phyloP scores from a whole-genome alignment of 148 eudicot species.

The Persicaria tinctoria region DNA sequence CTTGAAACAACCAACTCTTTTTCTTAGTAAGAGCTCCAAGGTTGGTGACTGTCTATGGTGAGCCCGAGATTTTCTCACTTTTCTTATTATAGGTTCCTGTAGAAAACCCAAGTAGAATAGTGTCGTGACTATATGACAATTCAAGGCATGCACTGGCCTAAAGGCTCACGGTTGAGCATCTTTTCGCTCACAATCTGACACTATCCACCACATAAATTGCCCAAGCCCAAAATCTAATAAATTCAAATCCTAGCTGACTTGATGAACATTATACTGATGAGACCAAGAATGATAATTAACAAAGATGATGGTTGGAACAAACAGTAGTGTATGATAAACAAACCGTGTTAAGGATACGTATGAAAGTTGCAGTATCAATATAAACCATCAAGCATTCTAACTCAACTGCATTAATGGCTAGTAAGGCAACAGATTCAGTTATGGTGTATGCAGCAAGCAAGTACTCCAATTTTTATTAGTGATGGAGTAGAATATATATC shows the following conservation, averaged over 20 bases:
- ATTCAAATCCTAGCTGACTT: background rate
- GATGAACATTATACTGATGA: background rate
- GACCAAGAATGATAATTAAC: background rate
- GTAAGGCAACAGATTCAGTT: background rate
- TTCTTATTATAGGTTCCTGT: no score
- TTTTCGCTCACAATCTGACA: background rate
- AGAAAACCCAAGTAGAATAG: no score
- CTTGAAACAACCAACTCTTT: no score
- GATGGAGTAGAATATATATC: no score
- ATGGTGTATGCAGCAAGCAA: background rate
- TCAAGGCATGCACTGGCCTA: no score
- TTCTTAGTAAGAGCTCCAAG: no score
- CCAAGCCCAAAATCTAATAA: background rate
- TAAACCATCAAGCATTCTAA: no score
- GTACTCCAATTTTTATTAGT: background rate
- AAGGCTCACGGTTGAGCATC: background rate
- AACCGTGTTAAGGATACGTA: no score
- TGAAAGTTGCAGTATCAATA: no score
- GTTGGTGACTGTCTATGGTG: no score
- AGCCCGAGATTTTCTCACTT: no score
- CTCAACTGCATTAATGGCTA: background rate
- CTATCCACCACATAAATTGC: background rate
- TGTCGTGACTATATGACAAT: no score
- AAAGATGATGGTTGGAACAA: background rate
- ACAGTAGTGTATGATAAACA: background rate